Conservation (phyloP, 805 yeast genomes). For the Brettanomyces nanus region DNA sequence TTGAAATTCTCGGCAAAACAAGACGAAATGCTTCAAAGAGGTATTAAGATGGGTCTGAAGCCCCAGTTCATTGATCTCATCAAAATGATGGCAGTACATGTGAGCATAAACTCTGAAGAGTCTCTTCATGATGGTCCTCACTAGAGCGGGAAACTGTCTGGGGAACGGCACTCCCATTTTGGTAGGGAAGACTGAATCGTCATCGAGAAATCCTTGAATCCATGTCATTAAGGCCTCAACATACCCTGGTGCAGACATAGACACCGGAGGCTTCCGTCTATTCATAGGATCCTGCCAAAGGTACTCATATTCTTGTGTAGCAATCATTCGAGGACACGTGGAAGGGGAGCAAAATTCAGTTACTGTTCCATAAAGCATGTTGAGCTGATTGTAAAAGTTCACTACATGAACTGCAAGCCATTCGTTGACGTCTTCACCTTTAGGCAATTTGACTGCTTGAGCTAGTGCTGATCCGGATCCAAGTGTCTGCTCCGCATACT, state of each 20-base stretch:
- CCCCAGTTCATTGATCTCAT: slow-evolving; percentile 87
- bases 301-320: slow-evolving; percentile 94
- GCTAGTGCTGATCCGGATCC: slow-evolving; percentile 88
- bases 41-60: slow-evolving; percentile 90
- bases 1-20: slow-evolving; percentile 78
- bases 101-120: slow-evolving; percentile 94
- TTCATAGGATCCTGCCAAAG: slow-evolving; percentile 82
- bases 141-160: slow-evolving; percentile 66
- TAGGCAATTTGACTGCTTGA: slow-evolving; percentile 90
- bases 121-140: slow-evolving; percentile 83
- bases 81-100: slow-evolving; percentile 95
- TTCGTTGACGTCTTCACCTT: slow-evolving; percentile 84
- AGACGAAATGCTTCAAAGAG: slow-evolving; percentile 85
- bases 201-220: slow-evolving; percentile 90
- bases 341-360: slow-evolving; percentile 93
- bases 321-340: slow-evolving; percentile 96
- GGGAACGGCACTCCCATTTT: slow-evolving; percentile 91
- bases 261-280: slow-evolving; percentile 61
- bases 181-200: slow-evolving; percentile 83
- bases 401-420: slow-evolving; percentile 99
- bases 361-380: slow-evolving; percentile 92
- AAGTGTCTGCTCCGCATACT: slow-evolving; percentile 88
- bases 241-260: slow-evolving; percentile 90
- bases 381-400: slow-evolving; percentile 91
- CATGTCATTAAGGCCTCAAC: slow-evolving; percentile 90